Evolutionary conservation across 2,329 filamentous ascomycete species (phyloP).

Genomic region (Colletotrichum lentis): DNA sequence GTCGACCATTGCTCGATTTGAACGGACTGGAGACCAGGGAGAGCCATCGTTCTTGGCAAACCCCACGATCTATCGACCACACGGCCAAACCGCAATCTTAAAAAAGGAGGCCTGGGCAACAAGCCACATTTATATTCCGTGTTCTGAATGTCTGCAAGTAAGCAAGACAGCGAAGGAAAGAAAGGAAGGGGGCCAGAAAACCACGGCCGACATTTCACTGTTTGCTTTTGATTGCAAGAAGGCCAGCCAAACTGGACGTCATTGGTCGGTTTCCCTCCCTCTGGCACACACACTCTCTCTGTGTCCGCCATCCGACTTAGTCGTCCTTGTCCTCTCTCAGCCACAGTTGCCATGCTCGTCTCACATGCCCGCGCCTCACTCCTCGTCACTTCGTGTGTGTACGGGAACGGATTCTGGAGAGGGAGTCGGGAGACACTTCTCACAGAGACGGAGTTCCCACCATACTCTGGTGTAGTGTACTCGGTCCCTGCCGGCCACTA

Average conservation of each 20-base stretch:
- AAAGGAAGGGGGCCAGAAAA: neutral
- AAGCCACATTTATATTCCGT: slow-evolving; percentile 11
- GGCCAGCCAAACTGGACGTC: too few species aligned
- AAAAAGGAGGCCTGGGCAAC: slow-evolving; percentile 3
- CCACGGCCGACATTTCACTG: neutral
- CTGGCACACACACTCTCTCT: too few species aligned
- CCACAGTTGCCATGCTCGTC: slow-evolving; percentile 30
- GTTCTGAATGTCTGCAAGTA: slow-evolving; percentile 15
- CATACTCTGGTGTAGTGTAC: slow-evolving; percentile 24
- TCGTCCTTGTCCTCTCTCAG: slow-evolving; percentile 22
- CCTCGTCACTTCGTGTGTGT: slow-evolving; percentile 22
- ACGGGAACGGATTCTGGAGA: neutral
- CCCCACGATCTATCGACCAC: neutral
- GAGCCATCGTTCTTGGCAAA: neutral
- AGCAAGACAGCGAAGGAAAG: neutral
- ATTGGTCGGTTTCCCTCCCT: too few species aligned
- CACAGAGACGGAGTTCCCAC: slow-evolving; percentile 9
- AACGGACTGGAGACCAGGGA: slow-evolving; percentile 15
- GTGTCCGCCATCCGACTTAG: slow-evolving; percentile 3
- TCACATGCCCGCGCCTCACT: slow-evolving; percentile 20
- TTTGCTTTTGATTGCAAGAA: slow-evolving; percentile 6
- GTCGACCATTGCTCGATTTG: neutral
- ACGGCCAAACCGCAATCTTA: slow-evolving; percentile 2
- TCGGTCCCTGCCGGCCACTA: slow-evolving; percentile 28
- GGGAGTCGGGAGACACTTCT: neutral